A percentile compares a stretch with the other conserved stretches of the same genome.
These are phyloP conservation scores for Tetrapisispora nanseiensis DNA, from an alignment of 805 yeast genomes.

Conservation along the genomic window DNA sequence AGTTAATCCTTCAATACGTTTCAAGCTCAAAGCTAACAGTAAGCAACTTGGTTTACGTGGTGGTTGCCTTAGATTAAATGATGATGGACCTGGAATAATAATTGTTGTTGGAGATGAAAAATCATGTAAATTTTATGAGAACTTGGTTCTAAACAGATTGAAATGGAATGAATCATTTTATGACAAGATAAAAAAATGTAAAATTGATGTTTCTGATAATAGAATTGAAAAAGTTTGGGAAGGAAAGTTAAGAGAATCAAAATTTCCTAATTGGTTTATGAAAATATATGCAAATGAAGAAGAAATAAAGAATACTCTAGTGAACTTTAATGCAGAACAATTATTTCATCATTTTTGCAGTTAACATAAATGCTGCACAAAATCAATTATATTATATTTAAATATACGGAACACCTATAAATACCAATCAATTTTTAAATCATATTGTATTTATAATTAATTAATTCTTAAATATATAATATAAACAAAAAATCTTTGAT, in stretches of 20 bases:
- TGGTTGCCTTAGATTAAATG: conserved; percentile 37
- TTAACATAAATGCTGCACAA: too few relatives aligned
- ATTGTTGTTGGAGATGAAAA: conserved; percentile 69
- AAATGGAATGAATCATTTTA: conserved; percentile 53
- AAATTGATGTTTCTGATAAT: conserved; percentile 36
- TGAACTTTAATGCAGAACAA: conserved; percentile 44
- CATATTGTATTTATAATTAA: too few relatives aligned
- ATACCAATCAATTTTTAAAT: too few relatives aligned
- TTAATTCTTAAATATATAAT: too few relatives aligned
- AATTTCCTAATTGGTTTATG: conserved; percentile 62
- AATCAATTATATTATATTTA: too few relatives aligned
- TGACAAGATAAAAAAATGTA: conserved; percentile 14
- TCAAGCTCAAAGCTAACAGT: conserved; percentile 72
- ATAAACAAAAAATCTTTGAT: too few relatives aligned
- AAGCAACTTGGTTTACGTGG: conserved; percentile 64
- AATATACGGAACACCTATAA: too few relatives aligned
- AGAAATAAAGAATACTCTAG: conserved; percentile 40
- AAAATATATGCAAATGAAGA: conserved; percentile 43
- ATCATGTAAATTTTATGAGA: conserved; percentile 51
- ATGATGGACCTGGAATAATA: conserved; percentile 42
- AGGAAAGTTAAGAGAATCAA: conserved; percentile 46
- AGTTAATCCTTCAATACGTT: conserved; percentile 56
- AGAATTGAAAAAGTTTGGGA: conserved; percentile 54
- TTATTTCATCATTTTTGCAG: conserved; percentile 4
- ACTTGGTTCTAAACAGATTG: conserved; percentile 50